Percentiles rank a stretch among this genome's conserved stretches.
Evolutionary conservation across 768 basidiomycete genomes (phyloP).

Genomic region (Pleurotus ostreatus): DNA sequence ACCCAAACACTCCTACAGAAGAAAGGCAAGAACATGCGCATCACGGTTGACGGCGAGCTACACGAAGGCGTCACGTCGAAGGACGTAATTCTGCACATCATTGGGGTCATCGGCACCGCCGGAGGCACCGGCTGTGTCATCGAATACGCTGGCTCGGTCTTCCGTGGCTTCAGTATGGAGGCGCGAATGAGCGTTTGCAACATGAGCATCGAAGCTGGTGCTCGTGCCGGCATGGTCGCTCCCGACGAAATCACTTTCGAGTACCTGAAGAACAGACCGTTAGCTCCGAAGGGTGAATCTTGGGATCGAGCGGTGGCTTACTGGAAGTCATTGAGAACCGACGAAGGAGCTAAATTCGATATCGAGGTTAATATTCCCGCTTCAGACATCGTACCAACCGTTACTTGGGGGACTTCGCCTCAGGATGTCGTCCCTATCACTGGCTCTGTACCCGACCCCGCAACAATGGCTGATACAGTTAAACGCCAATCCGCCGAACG

Average conservation of each 20-base stretch:
- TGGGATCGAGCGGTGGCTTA: constrained; percentile 87
- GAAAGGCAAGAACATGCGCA: constrained; percentile 91
- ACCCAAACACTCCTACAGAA: constrained; percentile 86
- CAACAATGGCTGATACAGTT: constrained; percentile 55
- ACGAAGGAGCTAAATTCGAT: constrained; percentile 83
- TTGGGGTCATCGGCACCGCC: constrained; percentile 89
- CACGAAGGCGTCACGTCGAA: constrained; percentile 83
- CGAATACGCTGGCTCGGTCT: constrained; percentile 88
- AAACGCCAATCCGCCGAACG: constrained; percentile 70
- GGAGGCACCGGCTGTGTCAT: constrained; percentile 91
- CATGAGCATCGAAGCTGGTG: constrained; percentile 94
- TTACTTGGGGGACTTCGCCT: constrained; percentile 92
- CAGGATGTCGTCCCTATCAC: constrained; percentile 85
- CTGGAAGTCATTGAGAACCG: constrained; percentile 77
- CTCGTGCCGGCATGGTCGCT: constrained; percentile 89
- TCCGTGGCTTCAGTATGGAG: constrained; percentile 84
- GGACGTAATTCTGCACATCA: constrained; percentile 88
- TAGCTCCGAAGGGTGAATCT: constrained; percentile 78
- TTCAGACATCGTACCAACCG: constrained; percentile 83
- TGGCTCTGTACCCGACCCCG: constrained; percentile 75
- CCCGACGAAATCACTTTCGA: constrained; percentile 85
- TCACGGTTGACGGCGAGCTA: constrained; percentile 80
- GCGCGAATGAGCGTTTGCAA: constrained; percentile 90
- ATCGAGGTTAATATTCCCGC: constrained; percentile 76
- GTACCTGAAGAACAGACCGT: constrained; percentile 77